phyloP scores from a whole-genome alignment of 768 basidiomycete species.

The Rhodotorula diobovata region DNA sequence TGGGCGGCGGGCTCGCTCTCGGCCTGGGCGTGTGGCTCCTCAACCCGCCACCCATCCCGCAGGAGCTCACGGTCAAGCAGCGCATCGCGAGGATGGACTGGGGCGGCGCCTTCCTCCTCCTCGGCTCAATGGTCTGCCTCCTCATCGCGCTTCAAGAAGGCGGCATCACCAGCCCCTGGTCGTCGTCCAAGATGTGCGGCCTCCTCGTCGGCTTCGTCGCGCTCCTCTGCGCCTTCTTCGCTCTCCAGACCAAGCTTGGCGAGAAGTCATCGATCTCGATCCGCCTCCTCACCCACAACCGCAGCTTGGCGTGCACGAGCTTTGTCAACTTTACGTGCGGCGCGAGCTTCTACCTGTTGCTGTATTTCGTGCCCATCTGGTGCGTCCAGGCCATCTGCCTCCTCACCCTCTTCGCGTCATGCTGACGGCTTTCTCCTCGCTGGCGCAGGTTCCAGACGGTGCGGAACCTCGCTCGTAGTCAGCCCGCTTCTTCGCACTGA shows the following conservation, averaged over 20 bases:
- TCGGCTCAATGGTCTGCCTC: conserved; percentile 28
- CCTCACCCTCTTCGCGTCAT: no score
- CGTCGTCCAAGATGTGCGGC: conserved; percentile 11
- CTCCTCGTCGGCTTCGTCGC: conserved; percentile 33
- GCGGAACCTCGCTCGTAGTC: no score
- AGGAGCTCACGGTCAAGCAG: conserved; percentile 7
- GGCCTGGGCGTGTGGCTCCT: conserved; percentile 20
- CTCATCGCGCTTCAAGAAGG: conserved; percentile 32
- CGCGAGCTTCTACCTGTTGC: conserved; percentile 7
- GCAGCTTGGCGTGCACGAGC: background rate
- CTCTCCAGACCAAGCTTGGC: conserved; percentile 16
- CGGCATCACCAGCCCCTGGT: conserved; percentile 25
- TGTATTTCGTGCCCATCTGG: conserved; percentile 12
- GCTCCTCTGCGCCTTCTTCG: conserved; percentile 25
- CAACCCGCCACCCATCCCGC: conserved; percentile 22
- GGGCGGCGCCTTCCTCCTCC: conserved; percentile 21
- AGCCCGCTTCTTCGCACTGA: no score
- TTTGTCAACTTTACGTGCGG: conserved; percentile 25
- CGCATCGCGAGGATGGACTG: conserved; percentile 25
- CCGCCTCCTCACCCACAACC: conserved; percentile 14
- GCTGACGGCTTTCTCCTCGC: no score
- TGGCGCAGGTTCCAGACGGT: conserved; percentile 22
- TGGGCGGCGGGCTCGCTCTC: background rate
- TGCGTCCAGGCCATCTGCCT: conserved; percentile 6
- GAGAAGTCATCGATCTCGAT: conserved; percentile 29